phyloP scores from a whole-genome alignment of 78 protist genomes.

The Dictyostelium brefeldianum region DNA sequence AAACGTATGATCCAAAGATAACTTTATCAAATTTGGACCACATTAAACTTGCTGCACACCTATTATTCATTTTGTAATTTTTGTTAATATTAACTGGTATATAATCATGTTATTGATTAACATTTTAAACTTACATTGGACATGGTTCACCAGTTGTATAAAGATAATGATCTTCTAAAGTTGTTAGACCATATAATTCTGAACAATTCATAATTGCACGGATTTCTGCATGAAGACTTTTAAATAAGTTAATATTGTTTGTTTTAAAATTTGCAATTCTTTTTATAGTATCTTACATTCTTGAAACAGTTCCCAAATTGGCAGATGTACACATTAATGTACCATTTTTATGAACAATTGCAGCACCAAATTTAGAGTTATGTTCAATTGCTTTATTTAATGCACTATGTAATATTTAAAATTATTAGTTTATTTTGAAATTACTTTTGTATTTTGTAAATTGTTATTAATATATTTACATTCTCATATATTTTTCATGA shows the following conservation, averaged over 20 bases:
- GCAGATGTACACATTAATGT: conserved; percentile 26
- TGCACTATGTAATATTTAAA: background rate
- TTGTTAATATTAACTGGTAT: no score
- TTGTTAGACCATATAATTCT: background rate
- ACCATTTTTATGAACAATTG: conserved; percentile 23
- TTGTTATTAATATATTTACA: background rate
- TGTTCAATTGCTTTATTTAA: conserved; percentile 4
- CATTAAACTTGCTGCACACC: conserved; percentile 4
- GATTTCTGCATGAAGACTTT: conserved; percentile 40
- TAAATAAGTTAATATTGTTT: background rate
- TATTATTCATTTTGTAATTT: no score
- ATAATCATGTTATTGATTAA: no score
- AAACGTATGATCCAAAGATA: conserved; percentile 40
- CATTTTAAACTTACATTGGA: conserved; percentile 37
- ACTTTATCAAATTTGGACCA: conserved; percentile 24
- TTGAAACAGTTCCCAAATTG: background rate
- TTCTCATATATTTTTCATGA: conserved; percentile 45
- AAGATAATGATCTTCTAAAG: conserved; percentile 26
- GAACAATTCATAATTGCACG: conserved; percentile 52
- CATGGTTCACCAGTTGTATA: conserved; percentile 67
- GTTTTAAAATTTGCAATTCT: background rate
- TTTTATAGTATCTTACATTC: background rate
- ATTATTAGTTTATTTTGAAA: background rate
- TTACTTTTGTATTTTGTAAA: no score
- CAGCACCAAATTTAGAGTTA: conserved; percentile 29